Evolutionary conservation across 1,284 basidiomycete genomes (phyloP), one percentile per base, ranked within the genome.

Genomic region (Leccinum fallax): DNA sequence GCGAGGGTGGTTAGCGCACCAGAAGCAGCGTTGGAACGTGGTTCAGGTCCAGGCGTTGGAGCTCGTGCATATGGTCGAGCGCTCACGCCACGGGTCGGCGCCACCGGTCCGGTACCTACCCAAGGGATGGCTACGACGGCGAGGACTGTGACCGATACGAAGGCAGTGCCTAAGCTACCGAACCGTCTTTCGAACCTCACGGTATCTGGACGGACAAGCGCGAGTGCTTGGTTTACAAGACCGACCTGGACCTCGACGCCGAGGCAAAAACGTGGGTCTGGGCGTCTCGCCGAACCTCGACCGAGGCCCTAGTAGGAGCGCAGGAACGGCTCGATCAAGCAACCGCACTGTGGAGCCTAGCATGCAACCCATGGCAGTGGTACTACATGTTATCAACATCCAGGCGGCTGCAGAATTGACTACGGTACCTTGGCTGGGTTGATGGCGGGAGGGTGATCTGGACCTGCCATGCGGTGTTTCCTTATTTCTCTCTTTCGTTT

Each of bases 31-130:
- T 13, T n/a, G 4, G 62, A 30, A 8, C 24, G 4, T 21, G 32
- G 38, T 19, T 40, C 24, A 36, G 56, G 58, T 32, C 5, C 24
- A 2, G 19, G 21, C 24, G 19, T 13, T 40, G 52, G 56, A 32
- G 28, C 11, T 38, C 34, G 28, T 10, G 11, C 11, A 32, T 24
- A 38, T 54, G 15, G 53, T 65, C 57, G 57, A 53, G 11, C 21
- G 51, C 60, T n/a, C 53, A 40, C 57, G 56, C 60, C 71, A 60
- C 60, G 19, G 48, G 53, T 63, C 62, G 59, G 57, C 61, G 63
- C 63, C 62, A 69, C 69, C 59, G 68, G 54, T 34, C 36, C 36
- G 9, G 32, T 1, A n/a, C 49, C 38, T 9, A 10, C 48, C 43
- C 19, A 34, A 34, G 32, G 48, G 10, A 24, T 26, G 24, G 24